phyloP scores from a whole-genome alignment of 1,284 basidiomycete genomes.

The Veloboletus limbatus region DNA sequence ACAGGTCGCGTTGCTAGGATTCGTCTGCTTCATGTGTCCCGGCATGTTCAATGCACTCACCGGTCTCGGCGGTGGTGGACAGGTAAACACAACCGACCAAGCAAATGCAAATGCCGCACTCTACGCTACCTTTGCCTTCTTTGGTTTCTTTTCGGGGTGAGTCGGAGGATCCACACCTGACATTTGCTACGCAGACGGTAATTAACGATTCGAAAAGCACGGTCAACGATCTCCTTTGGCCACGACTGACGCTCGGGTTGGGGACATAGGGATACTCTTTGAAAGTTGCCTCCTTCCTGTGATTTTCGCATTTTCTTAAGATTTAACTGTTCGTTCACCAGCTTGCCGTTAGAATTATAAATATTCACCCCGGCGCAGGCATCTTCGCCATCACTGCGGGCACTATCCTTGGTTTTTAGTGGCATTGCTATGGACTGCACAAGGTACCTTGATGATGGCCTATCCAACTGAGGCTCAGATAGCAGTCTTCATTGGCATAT shows the following conservation, averaged over 20 bases:
- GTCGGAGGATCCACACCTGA: neutral
- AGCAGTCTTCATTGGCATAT: slow-evolving; percentile 57
- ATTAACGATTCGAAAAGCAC: too few relatives aligned
- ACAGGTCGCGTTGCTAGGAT: slow-evolving; percentile 37
- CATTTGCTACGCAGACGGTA: too few relatives aligned
- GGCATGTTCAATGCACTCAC: slow-evolving; percentile 34
- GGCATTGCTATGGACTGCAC: slow-evolving; percentile 61
- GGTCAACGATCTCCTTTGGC: too few relatives aligned
- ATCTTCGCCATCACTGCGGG: slow-evolving; percentile 55
- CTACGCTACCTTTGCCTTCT: slow-evolving; percentile 44
- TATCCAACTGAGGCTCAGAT: slow-evolving; percentile 60
- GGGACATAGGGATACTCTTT: too few relatives aligned
- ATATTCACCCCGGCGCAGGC: slow-evolving; percentile 41
- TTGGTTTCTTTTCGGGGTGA: slow-evolving; percentile 46
- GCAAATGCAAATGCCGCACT: slow-evolving; percentile 41
- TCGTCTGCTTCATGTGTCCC: slow-evolving; percentile 41
- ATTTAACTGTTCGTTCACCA: too few relatives aligned
- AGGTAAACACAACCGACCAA: slow-evolving; percentile 31
- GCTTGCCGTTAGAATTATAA: slow-evolving; percentile 39
- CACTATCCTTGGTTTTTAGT: slow-evolving; percentile 61
- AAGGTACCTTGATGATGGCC: slow-evolving; percentile 61
- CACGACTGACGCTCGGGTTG: too few relatives aligned
- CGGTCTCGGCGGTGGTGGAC: slow-evolving; percentile 42
- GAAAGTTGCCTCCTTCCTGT: too few relatives aligned
- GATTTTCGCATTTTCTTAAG: too few relatives aligned